Conservation (phyloP, 306 rosid genomes). For the Leucaena leucocephala region DNA sequence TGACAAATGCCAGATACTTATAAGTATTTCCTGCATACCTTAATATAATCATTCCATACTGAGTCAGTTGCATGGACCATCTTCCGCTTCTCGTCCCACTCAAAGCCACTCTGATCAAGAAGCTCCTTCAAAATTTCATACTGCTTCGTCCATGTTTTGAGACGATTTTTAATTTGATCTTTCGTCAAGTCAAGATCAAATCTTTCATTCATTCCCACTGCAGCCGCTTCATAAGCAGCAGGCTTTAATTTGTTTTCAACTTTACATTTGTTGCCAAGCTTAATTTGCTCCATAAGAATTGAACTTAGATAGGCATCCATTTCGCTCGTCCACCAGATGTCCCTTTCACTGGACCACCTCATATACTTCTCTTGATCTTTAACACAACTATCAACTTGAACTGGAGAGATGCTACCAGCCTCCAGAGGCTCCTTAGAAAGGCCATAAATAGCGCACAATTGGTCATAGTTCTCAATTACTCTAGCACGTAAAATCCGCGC, state of each 20-base stretch:
- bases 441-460: conserved; percentile 53
- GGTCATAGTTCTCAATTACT: conserved; percentile 55
- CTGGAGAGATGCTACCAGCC: conserved; percentile 41
- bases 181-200: conserved; percentile 52
- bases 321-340: conserved; percentile 61
- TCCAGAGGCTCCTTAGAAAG: conserved; percentile 41
- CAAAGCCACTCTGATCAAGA: conserved; percentile 46
- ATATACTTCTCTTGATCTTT: conserved; percentile 45
- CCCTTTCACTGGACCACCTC: conserved; percentile 67
- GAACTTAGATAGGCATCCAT: conserved; percentile 55
- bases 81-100: conserved; percentile 57
- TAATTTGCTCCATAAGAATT: conserved; percentile 53
- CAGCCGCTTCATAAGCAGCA: conserved; percentile 57
- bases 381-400: conserved; percentile 36
- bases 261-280: conserved; percentile 48
- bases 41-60: conserved; percentile 53
- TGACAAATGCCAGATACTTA: conserved; percentile 2
- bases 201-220: conserved; percentile 43
- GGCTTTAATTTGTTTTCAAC: conserved; percentile 48
- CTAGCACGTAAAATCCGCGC: conserved; percentile 48
- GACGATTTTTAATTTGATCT: conserved; percentile 55
- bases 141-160: conserved; percentile 58
- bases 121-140: conserved; percentile 47
- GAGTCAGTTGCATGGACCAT: conserved; percentile 54
- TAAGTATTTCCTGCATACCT: conserved; percentile 43